Evolutionary conservation across 495 filamentous ascomycete species (phyloP).

Genomic region (Aspergillus avenaceus): DNA sequence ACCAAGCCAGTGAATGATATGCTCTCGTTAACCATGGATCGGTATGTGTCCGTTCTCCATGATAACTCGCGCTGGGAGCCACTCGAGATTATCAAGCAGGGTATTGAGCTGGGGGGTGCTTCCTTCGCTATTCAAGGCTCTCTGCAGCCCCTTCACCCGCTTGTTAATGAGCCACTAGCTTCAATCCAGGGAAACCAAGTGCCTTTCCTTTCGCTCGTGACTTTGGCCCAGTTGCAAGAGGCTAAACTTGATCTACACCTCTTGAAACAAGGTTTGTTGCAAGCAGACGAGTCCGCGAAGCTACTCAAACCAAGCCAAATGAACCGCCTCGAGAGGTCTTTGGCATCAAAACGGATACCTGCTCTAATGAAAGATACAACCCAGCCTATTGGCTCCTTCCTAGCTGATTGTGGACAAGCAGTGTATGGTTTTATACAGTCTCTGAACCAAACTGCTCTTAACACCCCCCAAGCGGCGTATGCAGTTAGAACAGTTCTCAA

Average conservation of each 20-base stretch:
- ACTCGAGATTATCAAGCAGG: constrained; percentile 19
- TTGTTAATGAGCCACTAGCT: constrained; percentile 41
- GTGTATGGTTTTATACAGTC: constrained; percentile 37
- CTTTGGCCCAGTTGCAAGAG: constrained; percentile 37
- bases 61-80: constrained; percentile 39
- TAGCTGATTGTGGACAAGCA: constrained; percentile 39
- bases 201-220: constrained; percentile 20
- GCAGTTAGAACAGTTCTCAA: constrained; percentile 44
- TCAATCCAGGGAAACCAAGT: constrained; percentile 24
- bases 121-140: constrained; percentile 27
- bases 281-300: constrained; percentile 33
- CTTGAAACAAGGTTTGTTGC: constrained; percentile 31
- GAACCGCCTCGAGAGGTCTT: constrained; percentile 66
- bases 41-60: constrained; percentile 29
- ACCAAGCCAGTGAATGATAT: constrained; percentile 10
- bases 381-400: constrained; percentile 42
- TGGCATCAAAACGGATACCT: constrained; percentile 52
- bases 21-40: constrained; percentile 23
- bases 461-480: constrained; percentile 23
- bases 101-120: constrained; percentile 23
- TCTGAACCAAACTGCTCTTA: constrained; percentile 24
- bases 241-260: constrained; percentile 34
- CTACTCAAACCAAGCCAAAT: constrained; percentile 55
- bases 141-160: constrained; percentile 38
- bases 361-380: constrained; percentile 65